These are phyloP conservation scores for Colletotrichum tropicicola DNA, from an alignment of 2,329 filamentous ascomycete genomes.

Conservation along the genomic window DNA sequence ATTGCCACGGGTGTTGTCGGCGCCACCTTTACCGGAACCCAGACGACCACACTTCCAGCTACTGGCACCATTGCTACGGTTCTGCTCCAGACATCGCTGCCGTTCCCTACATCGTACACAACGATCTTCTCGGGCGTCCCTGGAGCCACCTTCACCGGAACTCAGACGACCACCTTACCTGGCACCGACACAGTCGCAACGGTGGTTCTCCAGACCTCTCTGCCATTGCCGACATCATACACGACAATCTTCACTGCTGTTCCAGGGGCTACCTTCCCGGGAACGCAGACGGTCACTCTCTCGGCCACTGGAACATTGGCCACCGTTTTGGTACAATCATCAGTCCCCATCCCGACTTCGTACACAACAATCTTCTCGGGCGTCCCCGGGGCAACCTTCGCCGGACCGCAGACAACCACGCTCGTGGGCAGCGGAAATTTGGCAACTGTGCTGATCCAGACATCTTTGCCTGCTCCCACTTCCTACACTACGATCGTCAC, in stretches of 20 bases:
- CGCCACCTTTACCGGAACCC: slow-evolving; percentile 2
- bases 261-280: not conserved
- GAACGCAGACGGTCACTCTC: not conserved
- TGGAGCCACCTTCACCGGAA: slow-evolving; percentile 1
- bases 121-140: slow-evolving; percentile 2
- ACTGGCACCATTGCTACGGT: slow-evolving; percentile 1
- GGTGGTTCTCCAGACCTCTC: not conserved
- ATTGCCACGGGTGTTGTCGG: not conserved
- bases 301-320: not conserved
- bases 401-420: not conserved
- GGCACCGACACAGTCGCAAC: not conserved
- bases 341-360: not conserved
- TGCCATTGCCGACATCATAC: not conserved
- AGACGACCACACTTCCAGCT: not conserved
- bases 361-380: slow-evolving; percentile 1
- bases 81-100: not conserved
- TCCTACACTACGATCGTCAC: not conserved
- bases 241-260: not conserved
- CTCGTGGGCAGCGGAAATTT: not conserved
- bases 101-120: slow-evolving; percentile 1
- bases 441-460: not conserved
- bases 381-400: not conserved
- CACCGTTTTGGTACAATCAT: slow-evolving; percentile 1
- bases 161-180: not conserved
- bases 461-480: not conserved